phyloP scores from a whole-genome alignment of 1,284 basidiomycete genomes.

The Cronartium quercuum region DNA sequence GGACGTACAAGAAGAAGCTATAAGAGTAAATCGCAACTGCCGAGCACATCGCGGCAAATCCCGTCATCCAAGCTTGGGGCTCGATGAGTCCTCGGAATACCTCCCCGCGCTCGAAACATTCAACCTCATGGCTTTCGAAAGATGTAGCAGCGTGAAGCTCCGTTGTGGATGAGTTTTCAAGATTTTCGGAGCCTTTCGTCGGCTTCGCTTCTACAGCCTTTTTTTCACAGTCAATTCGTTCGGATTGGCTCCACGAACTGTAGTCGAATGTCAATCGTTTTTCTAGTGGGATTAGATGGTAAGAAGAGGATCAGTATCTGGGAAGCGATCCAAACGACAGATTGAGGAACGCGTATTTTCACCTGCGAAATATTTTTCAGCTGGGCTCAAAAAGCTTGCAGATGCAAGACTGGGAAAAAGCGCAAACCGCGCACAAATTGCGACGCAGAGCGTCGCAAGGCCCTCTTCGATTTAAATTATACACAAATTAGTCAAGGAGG shows the following conservation, averaged over 20 bases:
- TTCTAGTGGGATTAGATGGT: no score
- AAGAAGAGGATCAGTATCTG: no score
- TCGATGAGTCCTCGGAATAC: constrained; percentile 42
- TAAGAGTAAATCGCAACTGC: constrained; percentile 29
- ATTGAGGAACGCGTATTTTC: no score
- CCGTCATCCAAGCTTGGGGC: constrained; percentile 44
- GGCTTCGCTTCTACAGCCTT: background rate
- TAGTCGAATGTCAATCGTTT: no score
- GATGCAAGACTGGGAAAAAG: background rate
- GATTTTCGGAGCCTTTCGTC: no score
- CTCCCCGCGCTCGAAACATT: constrained; percentile 44
- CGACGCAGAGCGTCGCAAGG: background rate
- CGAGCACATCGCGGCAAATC: constrained; percentile 41
- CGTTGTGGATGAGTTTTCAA: no score
- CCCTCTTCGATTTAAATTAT: background rate
- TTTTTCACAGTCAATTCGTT: no score
- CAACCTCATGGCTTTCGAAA: constrained; percentile 20
- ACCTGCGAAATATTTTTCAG: background rate
- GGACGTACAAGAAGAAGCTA: constrained; percentile 30
- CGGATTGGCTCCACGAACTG: no score
- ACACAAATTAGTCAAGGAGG: background rate
- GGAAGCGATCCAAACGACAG: no score
- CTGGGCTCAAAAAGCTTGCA: background rate
- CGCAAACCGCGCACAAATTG: background rate
- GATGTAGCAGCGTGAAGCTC: no score